Conservation (phyloP, 495 filamentous ascomycete genomes). For the Trichoderma reesei region DNA sequence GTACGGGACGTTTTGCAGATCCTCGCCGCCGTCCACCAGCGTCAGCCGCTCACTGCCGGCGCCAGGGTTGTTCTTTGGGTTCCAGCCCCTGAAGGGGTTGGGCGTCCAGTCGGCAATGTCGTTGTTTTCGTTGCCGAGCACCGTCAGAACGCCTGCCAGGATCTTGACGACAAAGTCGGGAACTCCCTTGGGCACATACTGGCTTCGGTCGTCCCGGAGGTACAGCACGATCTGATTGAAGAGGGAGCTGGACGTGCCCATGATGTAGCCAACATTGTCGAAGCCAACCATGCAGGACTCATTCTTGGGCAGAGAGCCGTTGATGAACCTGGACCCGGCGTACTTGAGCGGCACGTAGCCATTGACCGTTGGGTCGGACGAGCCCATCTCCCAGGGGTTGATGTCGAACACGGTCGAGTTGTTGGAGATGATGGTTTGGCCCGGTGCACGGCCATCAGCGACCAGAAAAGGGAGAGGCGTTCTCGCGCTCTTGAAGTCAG, state of each 20-base stretch:
- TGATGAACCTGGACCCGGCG: constrained; percentile 70
- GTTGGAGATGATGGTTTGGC: constrained; percentile 50
- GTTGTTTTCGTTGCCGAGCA: constrained; percentile 46
- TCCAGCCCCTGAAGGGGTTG: constrained; percentile 76
- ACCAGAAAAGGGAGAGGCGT: constrained; percentile 79
- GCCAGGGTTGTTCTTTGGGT: constrained; percentile 51
- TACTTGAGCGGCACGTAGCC: constrained; percentile 69
- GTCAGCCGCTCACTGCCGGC: constrained; percentile 49
- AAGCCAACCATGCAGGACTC: constrained; percentile 67
- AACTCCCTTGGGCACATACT: constrained; percentile 35
- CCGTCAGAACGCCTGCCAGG: constrained; percentile 42
- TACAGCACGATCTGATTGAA: constrained; percentile 68
- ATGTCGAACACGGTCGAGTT: constrained; percentile 83
- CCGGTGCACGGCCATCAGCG: constrained; percentile 61
- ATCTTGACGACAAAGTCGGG: constrained; percentile 43
- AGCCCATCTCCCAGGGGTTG: constrained; percentile 81
- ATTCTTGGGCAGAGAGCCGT: constrained; percentile 47
- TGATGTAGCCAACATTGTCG: constrained; percentile 76
- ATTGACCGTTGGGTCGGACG: constrained; percentile 69
- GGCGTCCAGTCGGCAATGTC: constrained; percentile 77
- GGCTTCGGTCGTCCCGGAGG: constrained; percentile 28
- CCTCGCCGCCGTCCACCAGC: constrained; percentile 80
- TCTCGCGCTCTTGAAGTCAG: constrained; percentile 57
- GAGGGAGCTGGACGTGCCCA: constrained; percentile 83
- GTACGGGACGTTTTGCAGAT: constrained; percentile 80